phyloP scores from a whole-genome alignment of 257 asterid genomes.

The Paulownia fortunei region DNA sequence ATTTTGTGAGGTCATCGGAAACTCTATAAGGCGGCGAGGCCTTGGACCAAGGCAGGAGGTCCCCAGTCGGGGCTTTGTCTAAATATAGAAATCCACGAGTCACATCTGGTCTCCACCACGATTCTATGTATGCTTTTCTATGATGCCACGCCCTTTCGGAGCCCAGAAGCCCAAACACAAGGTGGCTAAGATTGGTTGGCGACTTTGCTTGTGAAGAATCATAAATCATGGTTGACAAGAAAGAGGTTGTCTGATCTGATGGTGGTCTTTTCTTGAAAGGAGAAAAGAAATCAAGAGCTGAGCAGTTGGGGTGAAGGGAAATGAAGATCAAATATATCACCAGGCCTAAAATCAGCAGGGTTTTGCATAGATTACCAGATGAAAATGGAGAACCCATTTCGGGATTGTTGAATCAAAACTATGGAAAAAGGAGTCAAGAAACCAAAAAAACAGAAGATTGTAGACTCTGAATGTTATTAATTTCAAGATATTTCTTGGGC shows the following conservation, averaged over 20 bases:
- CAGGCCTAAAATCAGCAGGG: constrained; percentile 30
- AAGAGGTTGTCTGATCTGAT: too few relatives aligned
- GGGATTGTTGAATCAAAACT: not conserved
- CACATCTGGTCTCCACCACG: constrained; percentile 62
- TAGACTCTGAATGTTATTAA: too few relatives aligned
- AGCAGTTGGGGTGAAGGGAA: constrained; percentile 22
- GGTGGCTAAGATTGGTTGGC: constrained; percentile 55
- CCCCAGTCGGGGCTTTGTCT: constrained; percentile 46
- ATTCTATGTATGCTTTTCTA: constrained; percentile 48
- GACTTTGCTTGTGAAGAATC: too few relatives aligned
- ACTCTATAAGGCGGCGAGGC: constrained; percentile 55
- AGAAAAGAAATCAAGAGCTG: constrained; percentile 25
- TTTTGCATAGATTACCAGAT: constrained; percentile 28
- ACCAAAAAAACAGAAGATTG: too few relatives aligned
- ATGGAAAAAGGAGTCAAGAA: too few relatives aligned
- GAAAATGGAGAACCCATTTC: constrained; percentile 20
- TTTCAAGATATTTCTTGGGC: too few relatives aligned
- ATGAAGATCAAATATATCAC: constrained; percentile 33
- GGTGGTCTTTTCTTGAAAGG: not conserved
- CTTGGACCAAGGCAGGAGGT: constrained; percentile 59
- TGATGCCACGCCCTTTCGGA: constrained; percentile 53
- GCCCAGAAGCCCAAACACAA: constrained; percentile 57
- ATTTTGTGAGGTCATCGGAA: constrained; percentile 37
- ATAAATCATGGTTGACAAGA: not conserved
- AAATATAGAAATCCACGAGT: constrained; percentile 54